Evolutionary conservation across 306 rosid species (phyloP).

Genomic region (Hippophae tibetana): DNA sequence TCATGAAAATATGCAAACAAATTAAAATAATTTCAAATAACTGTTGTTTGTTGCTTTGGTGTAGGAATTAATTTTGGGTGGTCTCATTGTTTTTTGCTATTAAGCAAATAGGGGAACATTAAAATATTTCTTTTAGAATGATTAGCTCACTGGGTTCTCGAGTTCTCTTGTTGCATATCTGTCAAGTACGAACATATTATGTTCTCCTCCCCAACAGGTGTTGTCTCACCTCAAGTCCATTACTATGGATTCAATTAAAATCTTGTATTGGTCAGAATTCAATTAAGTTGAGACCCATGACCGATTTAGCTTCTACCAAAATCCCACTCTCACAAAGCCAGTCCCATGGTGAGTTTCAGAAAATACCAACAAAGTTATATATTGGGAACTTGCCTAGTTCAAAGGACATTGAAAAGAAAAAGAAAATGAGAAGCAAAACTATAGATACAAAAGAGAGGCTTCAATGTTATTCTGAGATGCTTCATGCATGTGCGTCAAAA

Average conservation of each 20-base stretch:
- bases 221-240: slow-evolving; percentile 9
- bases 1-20: no score
- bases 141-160: slow-evolving; percentile 10
- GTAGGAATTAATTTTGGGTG: no score
- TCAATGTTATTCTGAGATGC: slow-evolving; percentile 19
- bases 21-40: no score
- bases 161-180: slow-evolving; percentile 14
- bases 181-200: not conserved
- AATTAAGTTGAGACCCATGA: slow-evolving; percentile 6
- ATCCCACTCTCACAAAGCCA: not conserved
- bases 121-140: slow-evolving; percentile 11
- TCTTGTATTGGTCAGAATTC: slow-evolving; percentile 5
- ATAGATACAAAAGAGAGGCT: slow-evolving; percentile 18
- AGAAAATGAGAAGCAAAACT: slow-evolving; percentile 3
- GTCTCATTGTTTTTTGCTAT: no score
- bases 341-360: not conserved
- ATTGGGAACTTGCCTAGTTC: not conserved
- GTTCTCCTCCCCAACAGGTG: slow-evolving; percentile 15
- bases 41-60: no score
- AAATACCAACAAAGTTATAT: slow-evolving; percentile 1
- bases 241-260: slow-evolving; percentile 1
- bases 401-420: slow-evolving; percentile 6
- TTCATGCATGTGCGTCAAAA: slow-evolving; percentile 22
- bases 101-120: no score
- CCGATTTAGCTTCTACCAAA: not conserved